Conservation (phyloP, 202 grass and related monocot genomes). For the Hordeum pubiflorum region DNA sequence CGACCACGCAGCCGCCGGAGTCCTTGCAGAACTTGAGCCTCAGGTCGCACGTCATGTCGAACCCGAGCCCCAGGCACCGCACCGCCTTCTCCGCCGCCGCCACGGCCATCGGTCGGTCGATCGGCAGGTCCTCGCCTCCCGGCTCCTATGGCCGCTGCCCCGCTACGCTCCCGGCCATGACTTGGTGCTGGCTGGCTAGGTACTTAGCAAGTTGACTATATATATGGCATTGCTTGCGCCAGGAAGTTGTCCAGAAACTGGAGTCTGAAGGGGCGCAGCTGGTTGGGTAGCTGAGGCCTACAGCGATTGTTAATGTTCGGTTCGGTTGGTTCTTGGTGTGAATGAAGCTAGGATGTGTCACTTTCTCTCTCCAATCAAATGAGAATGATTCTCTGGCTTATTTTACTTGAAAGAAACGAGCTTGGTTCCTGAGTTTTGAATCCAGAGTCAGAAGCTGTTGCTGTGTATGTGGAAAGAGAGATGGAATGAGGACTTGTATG, state of each 20-base stretch:
- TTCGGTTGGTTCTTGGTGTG: conserved; percentile 3
- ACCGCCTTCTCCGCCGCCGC: conserved; percentile 47
- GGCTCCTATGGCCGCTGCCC: neutral
- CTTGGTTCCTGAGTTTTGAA: conserved; percentile 19
- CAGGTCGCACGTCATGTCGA: conserved; percentile 77
- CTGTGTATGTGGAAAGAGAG: neutral
- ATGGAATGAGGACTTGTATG: neutral
- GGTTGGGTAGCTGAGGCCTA: neutral
- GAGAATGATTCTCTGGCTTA: neutral
- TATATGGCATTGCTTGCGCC: conserved; percentile 26
- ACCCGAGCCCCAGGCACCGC: conserved; percentile 64
- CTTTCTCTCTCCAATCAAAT: conserved; percentile 22
- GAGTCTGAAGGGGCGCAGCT: neutral
- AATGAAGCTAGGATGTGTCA: conserved; percentile 5
- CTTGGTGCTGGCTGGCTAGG: neutral
- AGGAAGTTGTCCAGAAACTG: conserved; percentile 16
- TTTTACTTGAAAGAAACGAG: conserved; percentile 19
- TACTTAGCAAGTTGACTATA: conserved; percentile 17
- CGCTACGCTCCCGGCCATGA: conserved; percentile 12
- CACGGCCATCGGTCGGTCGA: conserved; percentile 19
- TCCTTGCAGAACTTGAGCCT: conserved; percentile 74
- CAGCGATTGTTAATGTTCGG: neutral
- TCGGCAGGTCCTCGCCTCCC: neutral
- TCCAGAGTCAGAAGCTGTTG: neutral
- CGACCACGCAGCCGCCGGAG: conserved; percentile 40